Conservation (phyloP, 2,329 filamentous ascomycete species). For the Hymenoscyphus scutula region DNA sequence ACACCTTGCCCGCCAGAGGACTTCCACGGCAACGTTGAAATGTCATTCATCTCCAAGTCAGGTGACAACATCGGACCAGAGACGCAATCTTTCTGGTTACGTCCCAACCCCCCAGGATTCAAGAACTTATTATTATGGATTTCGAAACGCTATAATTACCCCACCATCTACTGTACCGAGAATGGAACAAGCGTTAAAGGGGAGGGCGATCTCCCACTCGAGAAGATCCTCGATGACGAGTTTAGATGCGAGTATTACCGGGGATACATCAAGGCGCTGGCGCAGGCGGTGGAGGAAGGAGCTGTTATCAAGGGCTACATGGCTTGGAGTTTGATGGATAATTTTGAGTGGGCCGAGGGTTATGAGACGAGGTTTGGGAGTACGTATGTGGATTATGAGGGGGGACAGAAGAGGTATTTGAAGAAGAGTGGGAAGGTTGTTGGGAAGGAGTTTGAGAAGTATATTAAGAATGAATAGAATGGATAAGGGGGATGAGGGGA, state of each 20-base stretch:
- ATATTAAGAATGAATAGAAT: slow-evolving; percentile 63
- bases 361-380: slow-evolving; percentile 86
- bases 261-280: slow-evolving; percentile 74
- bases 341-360: slow-evolving; percentile 63
- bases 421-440: slow-evolving; percentile 81
- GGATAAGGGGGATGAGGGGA: slow-evolving; percentile 7
- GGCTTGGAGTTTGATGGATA: slow-evolving; percentile 83
- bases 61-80: slow-evolving; percentile 75
- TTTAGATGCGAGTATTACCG: slow-evolving; percentile 79
- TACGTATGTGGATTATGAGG: slow-evolving; percentile 77
- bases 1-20: slow-evolving; percentile 62
- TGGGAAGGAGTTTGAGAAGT: slow-evolving; percentile 65
- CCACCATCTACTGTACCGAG: slow-evolving; percentile 84
- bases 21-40: slow-evolving; percentile 72
- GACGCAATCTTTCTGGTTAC: slow-evolving; percentile 80
- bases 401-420: slow-evolving; percentile 74
- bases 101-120: slow-evolving; percentile 74
- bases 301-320: slow-evolving; percentile 78
- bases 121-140: slow-evolving; percentile 74
- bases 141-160: slow-evolving; percentile 70
- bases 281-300: slow-evolving; percentile 70
- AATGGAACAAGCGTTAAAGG: slow-evolving; percentile 83
- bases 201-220: slow-evolving; percentile 71
- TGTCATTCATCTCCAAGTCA: slow-evolving; percentile 66
- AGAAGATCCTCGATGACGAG: slow-evolving; percentile 74